A percentile compares a stretch with the other conserved stretches of the same genome.
Conservation (phyloP, 169 alveolate genomes). For the Plasmodium knowlesi region DNA sequence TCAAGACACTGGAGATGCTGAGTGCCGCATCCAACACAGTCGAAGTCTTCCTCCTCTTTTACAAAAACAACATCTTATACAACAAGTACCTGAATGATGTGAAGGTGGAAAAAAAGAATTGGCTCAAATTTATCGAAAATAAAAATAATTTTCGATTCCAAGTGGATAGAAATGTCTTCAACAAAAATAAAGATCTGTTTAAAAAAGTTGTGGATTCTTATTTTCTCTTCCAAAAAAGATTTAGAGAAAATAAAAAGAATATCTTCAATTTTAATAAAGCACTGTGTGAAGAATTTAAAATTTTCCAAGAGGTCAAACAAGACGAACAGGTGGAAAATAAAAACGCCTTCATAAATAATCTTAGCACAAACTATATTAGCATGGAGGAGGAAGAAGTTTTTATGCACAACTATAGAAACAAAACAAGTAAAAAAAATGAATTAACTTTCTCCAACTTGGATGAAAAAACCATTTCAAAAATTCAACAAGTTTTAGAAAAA, state of each 20-base stretch:
- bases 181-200: slow-evolving; percentile 68
- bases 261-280: slow-evolving; percentile 36
- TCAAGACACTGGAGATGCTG: slow-evolving; percentile 1
- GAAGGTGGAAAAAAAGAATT: slow-evolving; percentile 51
- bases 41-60: slow-evolving; percentile 52
- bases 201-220: slow-evolving; percentile 60
- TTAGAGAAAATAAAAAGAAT: slow-evolving; percentile 62
- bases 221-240: slow-evolving; percentile 68
- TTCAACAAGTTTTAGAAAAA: slow-evolving; percentile 40
- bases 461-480: slow-evolving; percentile 49
- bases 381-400: slow-evolving; percentile 74
- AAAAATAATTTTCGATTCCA: slow-evolving; percentile 52
- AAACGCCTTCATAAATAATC: background rate
- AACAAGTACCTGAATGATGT: slow-evolving; percentile 61
- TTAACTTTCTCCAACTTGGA: background rate
- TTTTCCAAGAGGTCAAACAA: slow-evolving; percentile 48
- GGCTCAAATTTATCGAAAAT: slow-evolving; percentile 58
- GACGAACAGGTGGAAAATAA: slow-evolving; percentile 43
- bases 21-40: slow-evolving; percentile 17
- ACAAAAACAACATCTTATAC: slow-evolving; percentile 40
- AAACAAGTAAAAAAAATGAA: slow-evolving; percentile 36
- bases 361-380: slow-evolving; percentile 52
- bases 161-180: slow-evolving; percentile 54
- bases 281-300: slow-evolving; percentile 70
- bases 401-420: slow-evolving; percentile 41